phyloP scores from a whole-genome alignment of 495 filamentous ascomycete species.

The Hyphodiscus hymeniophilus region DNA sequence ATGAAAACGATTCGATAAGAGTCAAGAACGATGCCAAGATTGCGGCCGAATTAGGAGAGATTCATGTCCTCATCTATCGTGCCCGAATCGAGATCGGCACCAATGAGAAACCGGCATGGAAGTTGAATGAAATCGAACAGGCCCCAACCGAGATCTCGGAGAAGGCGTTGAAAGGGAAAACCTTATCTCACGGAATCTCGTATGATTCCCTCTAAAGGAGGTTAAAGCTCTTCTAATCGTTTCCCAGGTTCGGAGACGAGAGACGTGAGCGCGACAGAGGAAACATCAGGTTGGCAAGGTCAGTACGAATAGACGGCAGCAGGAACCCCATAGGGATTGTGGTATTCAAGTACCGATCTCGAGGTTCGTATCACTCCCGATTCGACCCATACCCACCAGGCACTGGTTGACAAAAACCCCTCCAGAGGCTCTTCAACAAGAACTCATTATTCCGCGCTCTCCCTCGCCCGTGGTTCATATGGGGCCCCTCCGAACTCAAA shows the following conservation, averaged over 20 bases:
- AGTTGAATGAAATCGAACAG: not conserved
- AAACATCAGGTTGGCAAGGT: not conserved
- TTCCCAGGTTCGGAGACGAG: not conserved
- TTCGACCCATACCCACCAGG: not conserved
- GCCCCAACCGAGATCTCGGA: constrained; percentile 24
- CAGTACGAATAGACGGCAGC: constrained; percentile 6
- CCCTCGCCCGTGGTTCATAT: constrained; percentile 12
- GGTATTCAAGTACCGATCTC: constrained; percentile 26
- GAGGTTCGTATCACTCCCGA: constrained; percentile 11
- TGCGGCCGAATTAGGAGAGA: constrained; percentile 19
- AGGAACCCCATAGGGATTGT: constrained; percentile 24
- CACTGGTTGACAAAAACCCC: not conserved
- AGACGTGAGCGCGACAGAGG: not conserved
- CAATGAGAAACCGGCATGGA: too few relatives aligned
- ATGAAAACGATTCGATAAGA: constrained; percentile 20
- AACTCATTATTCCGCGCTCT: constrained; percentile 26
- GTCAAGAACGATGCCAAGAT: constrained; percentile 22
- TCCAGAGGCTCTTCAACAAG: constrained; percentile 23
- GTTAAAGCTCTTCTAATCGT: not conserved
- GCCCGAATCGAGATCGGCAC: not conserved
- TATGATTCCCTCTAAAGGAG: constrained; percentile 6
- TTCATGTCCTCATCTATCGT: constrained; percentile 18
- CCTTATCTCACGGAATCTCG: constrained; percentile 27
- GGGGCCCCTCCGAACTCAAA: not conserved
- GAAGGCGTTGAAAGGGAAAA: constrained; percentile 28